Percentiles rank a stretch among this genome's conserved stretches.
Conservation (phyloP, 2,329 filamentous ascomycete species). For the Scorias spongiosa region DNA sequence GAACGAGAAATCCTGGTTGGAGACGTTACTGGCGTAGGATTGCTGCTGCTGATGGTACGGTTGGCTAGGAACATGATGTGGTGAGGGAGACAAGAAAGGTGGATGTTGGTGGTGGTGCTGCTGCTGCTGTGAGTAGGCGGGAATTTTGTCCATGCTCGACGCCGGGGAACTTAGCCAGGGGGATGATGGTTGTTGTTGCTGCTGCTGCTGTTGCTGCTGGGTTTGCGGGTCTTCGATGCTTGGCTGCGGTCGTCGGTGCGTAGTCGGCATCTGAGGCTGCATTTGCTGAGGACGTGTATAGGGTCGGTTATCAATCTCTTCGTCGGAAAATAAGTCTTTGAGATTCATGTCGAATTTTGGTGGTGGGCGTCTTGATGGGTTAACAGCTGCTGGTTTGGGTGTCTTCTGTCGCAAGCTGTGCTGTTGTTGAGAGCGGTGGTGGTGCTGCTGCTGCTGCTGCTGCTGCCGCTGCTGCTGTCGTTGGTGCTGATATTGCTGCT, state of each 20-base stretch:
- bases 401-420: background rate
- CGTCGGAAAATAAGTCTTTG: slow-evolving; percentile 35
- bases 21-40: background rate
- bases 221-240: slow-evolving; percentile 1
- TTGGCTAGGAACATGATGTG: slow-evolving; percentile 5
- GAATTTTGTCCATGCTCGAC: slow-evolving; percentile 6
- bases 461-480: slow-evolving; percentile 1
- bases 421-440: background rate
- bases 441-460: background rate
- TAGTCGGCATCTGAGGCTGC: background rate
- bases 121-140: slow-evolving; percentile 11
- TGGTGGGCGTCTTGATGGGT: slow-evolving; percentile 23
- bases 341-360: slow-evolving; percentile 46
- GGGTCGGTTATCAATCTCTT: slow-evolving; percentile 9
- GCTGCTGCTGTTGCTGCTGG: slow-evolving; percentile 8
- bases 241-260: background rate
- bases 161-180: slow-evolving; percentile 7
- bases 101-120: slow-evolving; percentile 17
- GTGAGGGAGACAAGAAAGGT: background rate
- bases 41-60: background rate
- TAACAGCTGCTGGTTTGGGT: background rate
- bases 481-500: slow-evolving; percentile 1
- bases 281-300: background rate
- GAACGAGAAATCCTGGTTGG: slow-evolving; percentile 15
- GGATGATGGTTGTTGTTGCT: slow-evolving; percentile 15